A percentile compares a stretch with the other conserved stretches of the same genome.
Conservation (phyloP, 176 grass and related monocot species). For the Zoysia japonica region DNA sequence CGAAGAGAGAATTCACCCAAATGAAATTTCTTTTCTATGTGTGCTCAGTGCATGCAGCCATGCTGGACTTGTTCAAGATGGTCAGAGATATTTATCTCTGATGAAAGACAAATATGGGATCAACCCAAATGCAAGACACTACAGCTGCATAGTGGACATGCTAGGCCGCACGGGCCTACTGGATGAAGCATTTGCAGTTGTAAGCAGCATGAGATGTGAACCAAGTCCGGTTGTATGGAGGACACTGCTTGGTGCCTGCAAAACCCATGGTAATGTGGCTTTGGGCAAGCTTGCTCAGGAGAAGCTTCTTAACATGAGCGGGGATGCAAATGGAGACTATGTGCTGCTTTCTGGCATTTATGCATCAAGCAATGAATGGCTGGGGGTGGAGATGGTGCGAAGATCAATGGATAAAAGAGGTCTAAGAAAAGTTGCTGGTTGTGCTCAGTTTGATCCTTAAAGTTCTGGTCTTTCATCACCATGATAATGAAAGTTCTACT, state of each 20-base stretch:
- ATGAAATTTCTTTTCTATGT: slow-evolving; percentile 47
- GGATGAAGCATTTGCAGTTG: slow-evolving; percentile 46
- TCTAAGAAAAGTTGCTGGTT: slow-evolving; percentile 46
- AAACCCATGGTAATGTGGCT: slow-evolving; percentile 35
- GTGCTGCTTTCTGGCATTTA: slow-evolving; percentile 56
- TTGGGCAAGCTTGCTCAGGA: slow-evolving; percentile 36
- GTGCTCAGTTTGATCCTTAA: slow-evolving; percentile 36
- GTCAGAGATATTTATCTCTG: slow-evolving; percentile 36
- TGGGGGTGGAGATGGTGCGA: slow-evolving; percentile 42
- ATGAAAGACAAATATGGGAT: slow-evolving; percentile 38
- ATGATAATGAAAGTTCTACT: neutral
- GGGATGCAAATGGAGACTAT: slow-evolving; percentile 51
- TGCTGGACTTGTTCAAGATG: slow-evolving; percentile 49
- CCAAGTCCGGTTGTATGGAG: slow-evolving; percentile 51
- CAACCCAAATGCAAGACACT: slow-evolving; percentile 48
- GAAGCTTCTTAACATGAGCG: slow-evolving; percentile 37
- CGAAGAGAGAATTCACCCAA: slow-evolving; percentile 22
- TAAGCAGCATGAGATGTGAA: slow-evolving; percentile 39
- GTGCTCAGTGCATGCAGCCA: slow-evolving; percentile 58
- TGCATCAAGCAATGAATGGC: slow-evolving; percentile 44
- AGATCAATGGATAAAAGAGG: slow-evolving; percentile 51
- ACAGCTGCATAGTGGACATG: slow-evolving; percentile 51
- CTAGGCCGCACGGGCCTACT: slow-evolving; percentile 47
- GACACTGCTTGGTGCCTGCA: slow-evolving; percentile 55
- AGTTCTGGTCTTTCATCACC: neutral